Conservation (phyloP, 2,329 filamentous ascomycete genomes). For the Diplodia seriata region DNA sequence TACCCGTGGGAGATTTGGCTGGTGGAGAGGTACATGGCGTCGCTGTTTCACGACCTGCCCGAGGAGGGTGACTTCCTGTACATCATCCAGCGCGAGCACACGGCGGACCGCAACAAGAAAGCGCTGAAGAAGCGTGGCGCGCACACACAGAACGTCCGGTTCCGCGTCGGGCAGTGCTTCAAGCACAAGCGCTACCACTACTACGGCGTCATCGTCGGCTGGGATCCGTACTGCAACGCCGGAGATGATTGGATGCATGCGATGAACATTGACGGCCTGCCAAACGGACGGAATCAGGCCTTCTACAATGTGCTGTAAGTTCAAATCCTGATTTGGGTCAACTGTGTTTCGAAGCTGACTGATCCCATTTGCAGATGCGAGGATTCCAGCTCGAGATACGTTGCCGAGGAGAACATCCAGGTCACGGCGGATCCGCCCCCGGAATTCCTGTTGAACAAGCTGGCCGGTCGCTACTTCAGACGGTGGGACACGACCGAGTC, state of each 20-base stretch:
- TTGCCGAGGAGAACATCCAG: conserved; percentile 82
- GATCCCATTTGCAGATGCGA: conserved; percentile 58
- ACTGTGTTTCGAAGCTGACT: neutral
- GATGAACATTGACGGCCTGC: conserved; percentile 67
- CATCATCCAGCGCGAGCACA: conserved; percentile 55
- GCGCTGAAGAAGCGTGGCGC: conserved; percentile 54
- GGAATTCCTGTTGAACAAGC: conserved; percentile 58
- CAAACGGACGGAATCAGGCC: conserved; percentile 68
- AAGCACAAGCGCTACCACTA: conserved; percentile 81
- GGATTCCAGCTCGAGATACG: conserved; percentile 74
- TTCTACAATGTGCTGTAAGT: conserved; percentile 89
- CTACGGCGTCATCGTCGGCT: conserved; percentile 84
- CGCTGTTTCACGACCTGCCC: conserved; percentile 61
- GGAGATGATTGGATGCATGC: conserved; percentile 68
- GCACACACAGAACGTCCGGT: conserved; percentile 38
- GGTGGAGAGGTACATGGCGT: conserved; percentile 70
- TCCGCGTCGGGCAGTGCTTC: conserved; percentile 76
- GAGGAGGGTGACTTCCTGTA: conserved; percentile 65
- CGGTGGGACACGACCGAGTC: conserved; percentile 73
- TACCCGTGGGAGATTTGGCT: conserved; percentile 76
- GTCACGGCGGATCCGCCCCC: conserved; percentile 38
- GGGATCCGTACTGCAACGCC: conserved; percentile 69
- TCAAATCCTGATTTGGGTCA: conserved; percentile 26
- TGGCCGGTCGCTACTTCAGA: conserved; percentile 88
- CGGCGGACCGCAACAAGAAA: conserved; percentile 53